A percentile compares a stretch with the other conserved stretches of the same genome.
Conservation (phyloP, 1,139 yeast genomes). For the Candida glucosophila region DNA sequence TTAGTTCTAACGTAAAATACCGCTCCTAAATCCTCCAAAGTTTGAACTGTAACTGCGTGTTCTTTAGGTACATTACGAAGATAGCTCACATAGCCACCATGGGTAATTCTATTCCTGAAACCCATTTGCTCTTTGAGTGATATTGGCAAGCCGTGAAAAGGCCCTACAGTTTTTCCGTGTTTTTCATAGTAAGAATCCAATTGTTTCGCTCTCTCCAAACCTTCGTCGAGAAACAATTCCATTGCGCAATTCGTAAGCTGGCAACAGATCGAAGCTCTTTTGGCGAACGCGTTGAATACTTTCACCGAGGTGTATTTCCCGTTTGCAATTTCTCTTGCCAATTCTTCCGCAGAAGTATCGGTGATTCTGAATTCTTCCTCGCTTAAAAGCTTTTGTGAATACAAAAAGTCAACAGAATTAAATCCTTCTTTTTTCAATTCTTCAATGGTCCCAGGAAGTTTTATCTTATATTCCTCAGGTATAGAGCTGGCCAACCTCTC, state of each 20-base stretch:
- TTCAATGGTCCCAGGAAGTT: slow-evolving; percentile 32
- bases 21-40: slow-evolving; percentile 57
- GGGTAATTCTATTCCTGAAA: slow-evolving; percentile 47
- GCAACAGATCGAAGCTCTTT: slow-evolving; percentile 34
- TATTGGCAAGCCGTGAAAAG: slow-evolving; percentile 72
- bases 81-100: slow-evolving; percentile 54
- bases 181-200: slow-evolving; percentile 33
- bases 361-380: slow-evolving; percentile 40
- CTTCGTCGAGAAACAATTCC: slow-evolving; percentile 26
- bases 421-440: slow-evolving; percentile 33
- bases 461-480: slow-evolving; percentile 32
- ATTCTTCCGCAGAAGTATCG: slow-evolving; percentile 28
- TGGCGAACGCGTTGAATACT: slow-evolving; percentile 43
- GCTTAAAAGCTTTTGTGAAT: slow-evolving; percentile 33
- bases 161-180: slow-evolving; percentile 59
- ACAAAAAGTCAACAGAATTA: slow-evolving; percentile 37
- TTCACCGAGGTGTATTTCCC: slow-evolving; percentile 33
- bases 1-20: slow-evolving; percentile 45
- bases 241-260: slow-evolving; percentile 30
- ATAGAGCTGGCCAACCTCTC: slow-evolving; percentile 31
- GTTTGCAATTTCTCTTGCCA: slow-evolving; percentile 25
- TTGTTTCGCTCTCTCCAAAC: slow-evolving; percentile 23
- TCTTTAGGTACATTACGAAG: slow-evolving; percentile 41
- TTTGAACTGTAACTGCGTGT: slow-evolving; percentile 43
- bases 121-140: slow-evolving; percentile 69